These are phyloP conservation scores for Luffa acutangula DNA, from an alignment of 306 rosid species.

Conservation along the genomic window DNA sequence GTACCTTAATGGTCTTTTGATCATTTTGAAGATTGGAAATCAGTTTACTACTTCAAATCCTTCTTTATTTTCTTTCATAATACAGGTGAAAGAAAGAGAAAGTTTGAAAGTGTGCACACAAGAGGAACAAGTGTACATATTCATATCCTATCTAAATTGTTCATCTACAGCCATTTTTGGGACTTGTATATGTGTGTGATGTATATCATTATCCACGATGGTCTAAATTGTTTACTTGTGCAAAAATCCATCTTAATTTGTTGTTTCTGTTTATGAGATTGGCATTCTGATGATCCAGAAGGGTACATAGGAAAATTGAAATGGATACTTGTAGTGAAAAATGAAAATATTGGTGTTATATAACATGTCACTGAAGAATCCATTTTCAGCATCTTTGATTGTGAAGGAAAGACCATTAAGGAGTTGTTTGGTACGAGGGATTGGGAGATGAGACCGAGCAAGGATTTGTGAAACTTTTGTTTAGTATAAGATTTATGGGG, in stretches of 20 bases:
- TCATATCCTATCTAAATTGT: background rate
- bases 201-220: background rate
- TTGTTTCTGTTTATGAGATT: background rate
- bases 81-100: slow-evolving; percentile 86
- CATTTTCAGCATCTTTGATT: too few relatives aligned
- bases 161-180: background rate
- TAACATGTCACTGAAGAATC: background rate
- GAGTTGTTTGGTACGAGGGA: too few relatives aligned
- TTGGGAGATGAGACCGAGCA: too few relatives aligned
- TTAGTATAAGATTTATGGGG: too few relatives aligned
- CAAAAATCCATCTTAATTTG: background rate
- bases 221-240: background rate
- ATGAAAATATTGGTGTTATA: too few relatives aligned
- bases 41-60: background rate
- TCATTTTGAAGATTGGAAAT: background rate
- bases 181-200: background rate
- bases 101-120: slow-evolving; percentile 79
- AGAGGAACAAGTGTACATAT: slow-evolving; percentile 48
- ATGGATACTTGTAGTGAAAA: background rate
- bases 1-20: background rate
- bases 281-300: background rate
- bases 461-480: too few relatives aligned
- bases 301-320: background rate
- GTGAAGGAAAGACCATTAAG: too few relatives aligned
- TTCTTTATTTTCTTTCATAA: background rate